phyloP scores from a whole-genome alignment of 2,329 filamentous ascomycete species.

The Volutella citrinella region DNA sequence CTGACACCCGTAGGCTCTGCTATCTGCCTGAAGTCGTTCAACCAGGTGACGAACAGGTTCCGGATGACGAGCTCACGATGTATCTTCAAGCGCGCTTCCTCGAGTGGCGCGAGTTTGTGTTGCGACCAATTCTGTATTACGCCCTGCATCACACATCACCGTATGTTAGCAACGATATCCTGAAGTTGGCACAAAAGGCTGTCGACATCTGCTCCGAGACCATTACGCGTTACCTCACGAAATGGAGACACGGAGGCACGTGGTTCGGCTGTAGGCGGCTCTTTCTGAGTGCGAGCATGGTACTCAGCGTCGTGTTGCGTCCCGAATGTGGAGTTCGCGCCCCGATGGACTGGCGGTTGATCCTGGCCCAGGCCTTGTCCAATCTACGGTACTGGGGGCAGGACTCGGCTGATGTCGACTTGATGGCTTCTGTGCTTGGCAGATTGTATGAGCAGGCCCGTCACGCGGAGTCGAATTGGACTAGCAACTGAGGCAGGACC shows the following conservation, averaged over 20 bases:
- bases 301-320: constrained; percentile 5
- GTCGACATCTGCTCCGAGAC: constrained; percentile 5
- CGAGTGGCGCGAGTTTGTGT: constrained; percentile 10
- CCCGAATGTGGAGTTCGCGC: constrained; percentile 2
- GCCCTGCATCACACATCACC: constrained; percentile 3
- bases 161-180: neutral
- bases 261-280: constrained; percentile 8
- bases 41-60: constrained; percentile 2
- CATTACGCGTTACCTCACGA: constrained; percentile 1
- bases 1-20: too few relatives aligned
- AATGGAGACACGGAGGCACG: constrained; percentile 9
- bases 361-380: too few relatives aligned
- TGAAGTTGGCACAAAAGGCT: constrained; percentile 7
- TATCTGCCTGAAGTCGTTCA: constrained; percentile 8
- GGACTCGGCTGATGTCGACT: too few relatives aligned
- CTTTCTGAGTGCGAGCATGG: constrained; percentile 5
- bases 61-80: constrained; percentile 8
- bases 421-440: too few relatives aligned
- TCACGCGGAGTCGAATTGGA: too few relatives aligned
- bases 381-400: too few relatives aligned
- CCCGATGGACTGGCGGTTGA: constrained; percentile 4
- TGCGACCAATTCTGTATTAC: constrained; percentile 11
- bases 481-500: too few relatives aligned
- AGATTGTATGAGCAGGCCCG: too few relatives aligned
- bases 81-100: constrained; percentile 8